Percentiles rank a stretch among this genome's conserved stretches.
Conservation (phyloP, 2,329 filamentous ascomycete species). For the Diaporthe velutina region DNA sequence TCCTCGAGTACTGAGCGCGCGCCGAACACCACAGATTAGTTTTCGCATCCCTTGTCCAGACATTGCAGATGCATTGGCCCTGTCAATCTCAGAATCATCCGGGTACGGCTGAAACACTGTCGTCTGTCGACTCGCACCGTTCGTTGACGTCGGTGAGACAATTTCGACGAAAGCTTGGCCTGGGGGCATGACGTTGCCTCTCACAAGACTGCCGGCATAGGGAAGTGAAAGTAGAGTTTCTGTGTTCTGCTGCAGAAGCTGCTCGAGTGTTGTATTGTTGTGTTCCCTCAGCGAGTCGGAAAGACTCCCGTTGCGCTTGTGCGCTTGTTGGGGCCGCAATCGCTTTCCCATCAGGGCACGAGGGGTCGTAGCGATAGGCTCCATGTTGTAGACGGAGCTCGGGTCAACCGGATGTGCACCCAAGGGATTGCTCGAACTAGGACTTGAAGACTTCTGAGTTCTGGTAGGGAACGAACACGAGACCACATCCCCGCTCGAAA, state of each 20-base stretch:
- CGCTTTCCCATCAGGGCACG: constrained; percentile 70
- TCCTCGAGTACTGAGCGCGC: constrained; percentile 77
- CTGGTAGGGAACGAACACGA: constrained; percentile 75
- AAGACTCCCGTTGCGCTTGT: constrained; percentile 90
- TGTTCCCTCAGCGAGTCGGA: constrained; percentile 85
- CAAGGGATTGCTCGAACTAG: constrained; percentile 57
- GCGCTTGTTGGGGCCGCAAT: constrained; percentile 66
- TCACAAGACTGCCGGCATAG: constrained; percentile 86
- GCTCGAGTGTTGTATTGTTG: constrained; percentile 61
- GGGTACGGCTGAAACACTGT: constrained; percentile 62
- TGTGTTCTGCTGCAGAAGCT: constrained; percentile 62
- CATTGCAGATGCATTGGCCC: constrained; percentile 67
- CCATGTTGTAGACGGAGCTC: constrained; percentile 61
- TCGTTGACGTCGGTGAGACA: constrained; percentile 63
- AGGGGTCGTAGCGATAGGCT: constrained; percentile 70
- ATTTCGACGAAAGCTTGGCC: constrained; percentile 84
- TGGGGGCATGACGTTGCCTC: constrained; percentile 87
- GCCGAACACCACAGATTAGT: constrained; percentile 86
- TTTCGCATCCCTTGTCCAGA: constrained; percentile 84
- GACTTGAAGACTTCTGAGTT: constrained; percentile 54
- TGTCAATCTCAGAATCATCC: constrained; percentile 54
- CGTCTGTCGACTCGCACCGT: constrained; percentile 63
- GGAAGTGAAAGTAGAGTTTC: constrained; percentile 73
- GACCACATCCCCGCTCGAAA: constrained; percentile 70
- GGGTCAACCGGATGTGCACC: constrained; percentile 70